These are phyloP conservation scores for Luffa acutangula DNA, from an alignment of 306 rosid species.

Conservation along the genomic window DNA sequence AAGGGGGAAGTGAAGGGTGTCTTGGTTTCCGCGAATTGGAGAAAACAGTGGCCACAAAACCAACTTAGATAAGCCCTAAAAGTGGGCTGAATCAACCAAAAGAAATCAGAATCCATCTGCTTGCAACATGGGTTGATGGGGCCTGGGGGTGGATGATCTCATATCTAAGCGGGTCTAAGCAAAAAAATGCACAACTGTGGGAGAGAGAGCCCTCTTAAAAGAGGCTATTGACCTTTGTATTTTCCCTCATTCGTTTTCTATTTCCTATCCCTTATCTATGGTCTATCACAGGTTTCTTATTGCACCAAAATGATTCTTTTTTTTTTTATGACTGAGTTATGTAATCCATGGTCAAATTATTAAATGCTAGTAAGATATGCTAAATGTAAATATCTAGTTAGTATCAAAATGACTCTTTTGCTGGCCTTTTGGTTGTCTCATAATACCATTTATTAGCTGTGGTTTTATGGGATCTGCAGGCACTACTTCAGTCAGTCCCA, in stretches of 20 bases:
- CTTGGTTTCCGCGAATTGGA: not conserved
- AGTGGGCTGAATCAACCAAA: not conserved
- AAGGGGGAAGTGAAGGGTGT: not conserved
- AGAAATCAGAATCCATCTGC: not conserved
- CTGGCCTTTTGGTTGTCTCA: not conserved
- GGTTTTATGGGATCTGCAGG: constrained; percentile 39
- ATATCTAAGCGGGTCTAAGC: not conserved
- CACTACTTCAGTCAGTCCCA: constrained; percentile 88
- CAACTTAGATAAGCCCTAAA: not conserved
- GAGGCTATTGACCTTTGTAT: no score
- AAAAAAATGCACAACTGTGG: not conserved
- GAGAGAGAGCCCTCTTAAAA: no score
- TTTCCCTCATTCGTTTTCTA: no score
- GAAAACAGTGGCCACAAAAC: not conserved
- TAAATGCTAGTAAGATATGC: not conserved
- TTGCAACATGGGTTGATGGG: not conserved
- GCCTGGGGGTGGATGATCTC: not conserved
- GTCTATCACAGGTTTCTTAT: not conserved
- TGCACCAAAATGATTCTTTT: not conserved
- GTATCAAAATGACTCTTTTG: not conserved
- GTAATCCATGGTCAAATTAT: not conserved
- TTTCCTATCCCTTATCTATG: not conserved
- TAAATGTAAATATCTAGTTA: not conserved
- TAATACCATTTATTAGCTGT: not conserved
- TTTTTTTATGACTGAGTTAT: not conserved